Evolutionary conservation across 2,329 filamentous ascomycete species (phyloP), one percentile per base, ranked within the genome.

Genomic region (Xylariaceae sp.): DNA sequence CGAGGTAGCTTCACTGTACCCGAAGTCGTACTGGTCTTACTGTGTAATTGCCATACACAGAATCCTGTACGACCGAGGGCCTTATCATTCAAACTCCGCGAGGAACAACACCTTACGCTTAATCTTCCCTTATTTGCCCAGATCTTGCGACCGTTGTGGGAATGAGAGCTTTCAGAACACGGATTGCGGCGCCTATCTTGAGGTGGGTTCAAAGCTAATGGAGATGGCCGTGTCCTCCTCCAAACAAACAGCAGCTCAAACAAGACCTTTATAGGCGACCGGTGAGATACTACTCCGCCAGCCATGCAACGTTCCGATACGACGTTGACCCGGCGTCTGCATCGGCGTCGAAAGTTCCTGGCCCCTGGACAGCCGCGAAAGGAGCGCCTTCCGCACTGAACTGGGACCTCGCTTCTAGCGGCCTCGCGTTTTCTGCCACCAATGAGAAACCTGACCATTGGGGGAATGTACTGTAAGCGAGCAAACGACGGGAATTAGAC

Each of bases 391-490:
- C 17, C 11, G 19, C 5, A 14, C 27, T 36, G n/a, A 23, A 31
- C 6, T 23, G 14, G 5, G 30, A 34, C 12, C 29, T 36, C 4
- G 33, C 15, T 12, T 14, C 24, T 9, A 24, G 13, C 3, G 40
- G 26, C 15, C 34, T 43, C 27, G 26, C 12, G 13, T 43, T 46
- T 9, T n/a, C 34, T 9, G 32, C 17, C 23, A 38, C 32, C 12
- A 24, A 33, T 24, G 34, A 45, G 30, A 37, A 43, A 19, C 31
- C 30, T 5, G 9, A 27, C 9, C 15, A 21, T 4, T 39, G 41
- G 41, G 33, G 41, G 4, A 40, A 36, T n/a, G 8, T 16, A 16
- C 18, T 46, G 44, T 46, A 40, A 33, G 44, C 12, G 23, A 30
- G 15, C 11, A 32, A 9, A 27, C 11, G 11, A 6, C 11, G 11